These are phyloP conservation scores for Polyporus arcularius DNA, from an alignment of 768 basidiomycete genomes.

Conservation along the genomic window DNA sequence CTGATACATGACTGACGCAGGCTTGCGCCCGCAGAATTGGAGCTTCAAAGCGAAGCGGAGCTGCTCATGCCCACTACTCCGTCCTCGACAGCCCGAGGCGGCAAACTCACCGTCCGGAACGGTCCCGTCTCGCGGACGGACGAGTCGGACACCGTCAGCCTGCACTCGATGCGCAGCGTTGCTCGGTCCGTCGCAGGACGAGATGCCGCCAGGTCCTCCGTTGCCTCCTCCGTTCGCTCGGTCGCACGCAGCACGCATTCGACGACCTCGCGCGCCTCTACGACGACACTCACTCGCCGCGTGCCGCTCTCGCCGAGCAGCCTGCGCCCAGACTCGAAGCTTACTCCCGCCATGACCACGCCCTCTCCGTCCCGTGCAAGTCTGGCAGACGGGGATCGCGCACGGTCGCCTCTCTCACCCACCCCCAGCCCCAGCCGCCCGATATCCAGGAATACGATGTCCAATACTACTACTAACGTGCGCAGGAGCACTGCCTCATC, in stretches of 20 bases:
- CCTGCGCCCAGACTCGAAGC: constrained; percentile 65
- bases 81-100: constrained; percentile 21
- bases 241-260: constrained; percentile 44
- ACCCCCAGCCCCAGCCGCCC: constrained; percentile 14
- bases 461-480: constrained; percentile 5
- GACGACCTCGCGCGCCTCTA: constrained; percentile 33
- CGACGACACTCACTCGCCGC: constrained; percentile 28
- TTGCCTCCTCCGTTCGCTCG: constrained; percentile 49
- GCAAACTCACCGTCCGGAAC: constrained; percentile 21
- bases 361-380: constrained; percentile 21
- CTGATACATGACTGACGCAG: constrained; percentile 1
- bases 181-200: constrained; percentile 30
- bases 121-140: constrained; percentile 22
- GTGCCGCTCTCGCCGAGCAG: constrained; percentile 22
- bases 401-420: constrained; percentile 12
- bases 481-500: constrained; percentile 15
- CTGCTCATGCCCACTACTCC: constrained; percentile 52
- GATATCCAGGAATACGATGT: constrained; percentile 1
- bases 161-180: constrained; percentile 50
- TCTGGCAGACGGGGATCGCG: constrained; percentile 13
- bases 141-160: constrained; percentile 43
- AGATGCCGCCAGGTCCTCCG: constrained; percentile 31
- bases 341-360: constrained; percentile 50
- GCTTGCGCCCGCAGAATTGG: constrained; percentile 56
- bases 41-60: constrained; percentile 72